These are phyloP conservation scores for Coniochaeta hoffmannii DNA, from an alignment of 2,329 filamentous ascomycete genomes.

Conservation along the genomic window DNA sequence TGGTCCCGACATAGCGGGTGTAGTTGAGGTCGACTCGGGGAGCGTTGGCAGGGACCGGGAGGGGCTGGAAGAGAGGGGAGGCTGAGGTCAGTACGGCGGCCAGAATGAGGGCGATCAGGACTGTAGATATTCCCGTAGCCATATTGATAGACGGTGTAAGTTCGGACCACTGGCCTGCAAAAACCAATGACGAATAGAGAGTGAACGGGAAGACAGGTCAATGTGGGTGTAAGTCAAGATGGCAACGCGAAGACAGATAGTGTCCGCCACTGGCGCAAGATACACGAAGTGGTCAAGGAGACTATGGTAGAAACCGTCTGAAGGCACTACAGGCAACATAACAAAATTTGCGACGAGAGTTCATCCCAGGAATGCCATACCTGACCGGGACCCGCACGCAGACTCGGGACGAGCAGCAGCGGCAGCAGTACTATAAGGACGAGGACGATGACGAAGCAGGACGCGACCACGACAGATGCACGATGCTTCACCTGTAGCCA, in stretches of 20 bases:
- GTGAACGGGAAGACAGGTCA: neutral
- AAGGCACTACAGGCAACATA: neutral
- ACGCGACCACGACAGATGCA: neutral
- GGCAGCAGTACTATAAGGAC: neutral
- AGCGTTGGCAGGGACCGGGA: neutral
- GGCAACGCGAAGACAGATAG: neutral
- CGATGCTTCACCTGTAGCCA: neutral
- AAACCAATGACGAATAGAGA: neutral
- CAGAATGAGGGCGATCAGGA: neutral
- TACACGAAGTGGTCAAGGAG: neutral
- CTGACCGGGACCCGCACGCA: neutral
- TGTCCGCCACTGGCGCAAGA: neutral
- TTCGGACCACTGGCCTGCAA: neutral
- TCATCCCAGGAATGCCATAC: neutral
- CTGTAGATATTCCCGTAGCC: neutral
- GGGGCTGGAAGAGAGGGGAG: conserved; percentile 4
- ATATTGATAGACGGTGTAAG: neutral
- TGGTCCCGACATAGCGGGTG: conserved; percentile 33
- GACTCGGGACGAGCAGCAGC: neutral
- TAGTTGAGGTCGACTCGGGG: conserved; percentile 32
- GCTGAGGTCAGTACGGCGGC: conserved; percentile 1
- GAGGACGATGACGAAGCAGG: neutral
- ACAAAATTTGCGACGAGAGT: neutral
- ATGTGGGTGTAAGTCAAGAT: no score
- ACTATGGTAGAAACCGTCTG: neutral